Evolutionary conservation across 2,329 filamentous ascomycete genomes (phyloP), one percentile per base, ranked within the genome.

Genomic region (Xylaria polymorpha): DNA sequence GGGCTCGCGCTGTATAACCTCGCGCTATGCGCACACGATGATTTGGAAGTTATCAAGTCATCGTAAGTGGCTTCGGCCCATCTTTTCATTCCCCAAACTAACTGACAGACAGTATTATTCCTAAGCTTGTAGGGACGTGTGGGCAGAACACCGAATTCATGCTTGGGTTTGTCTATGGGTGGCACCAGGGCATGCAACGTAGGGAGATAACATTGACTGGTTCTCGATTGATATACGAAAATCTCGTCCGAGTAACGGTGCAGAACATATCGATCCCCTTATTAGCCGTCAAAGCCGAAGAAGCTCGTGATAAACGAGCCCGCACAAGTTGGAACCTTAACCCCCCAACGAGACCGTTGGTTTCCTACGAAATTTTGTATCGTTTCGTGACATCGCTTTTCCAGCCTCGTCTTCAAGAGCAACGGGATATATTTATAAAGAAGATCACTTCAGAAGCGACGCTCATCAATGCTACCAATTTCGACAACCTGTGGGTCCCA

Each of bases 401-500:
- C 60, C n/a, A 74, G 64, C 64, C 73, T 39, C 9, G 67, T 53
- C 48, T 70, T 18, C 53, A 70, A 37, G 68, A 75, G 12, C 69
- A 77, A 10, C 46, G 67, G 1, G n/a, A 55, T 4, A 39, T 67
- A 2, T 69, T 81, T 6, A 39, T 72, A 7, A 39, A 70, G 50
- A 61, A 4, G 76, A 72, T 20, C 37, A 78, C 9, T 22, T n/a
- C 6, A 14, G 20, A 56, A 1, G 73, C 69, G 18, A 32, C 32
- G 3, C 48, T 18, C 6, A 32, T 80, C 32, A 48, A 56, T 9
- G 39, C 50, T 1, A 1, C 37, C 3, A 75, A 75, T 12, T 74
- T 79, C 15, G 44, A 70, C 1, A 12, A 3, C 1, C 44, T 79
- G 1, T 81, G 80, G 80, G 51, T 81, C 2, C 78, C 77, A 1